These are phyloP conservation scores for Stagonosporopsis cucurbitacearum DNA, from an alignment of 2,329 filamentous ascomycete genomes.

Conservation along the genomic window DNA sequence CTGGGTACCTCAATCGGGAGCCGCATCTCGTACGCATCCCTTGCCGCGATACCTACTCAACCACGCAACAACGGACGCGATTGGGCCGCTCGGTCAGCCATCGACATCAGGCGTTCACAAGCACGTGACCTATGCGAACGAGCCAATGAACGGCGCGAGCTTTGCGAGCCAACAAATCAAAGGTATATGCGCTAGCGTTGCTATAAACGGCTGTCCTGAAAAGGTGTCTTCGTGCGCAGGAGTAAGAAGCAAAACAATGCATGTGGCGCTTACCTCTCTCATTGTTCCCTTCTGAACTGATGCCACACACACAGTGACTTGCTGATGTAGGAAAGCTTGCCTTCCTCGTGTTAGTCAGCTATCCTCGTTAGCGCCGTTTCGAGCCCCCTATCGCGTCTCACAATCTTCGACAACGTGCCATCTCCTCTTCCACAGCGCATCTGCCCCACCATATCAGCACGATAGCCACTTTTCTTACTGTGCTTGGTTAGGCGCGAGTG, in stretches of 20 bases:
- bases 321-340: not conserved
- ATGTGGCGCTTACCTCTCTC: not conserved
- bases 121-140: constrained; percentile 15
- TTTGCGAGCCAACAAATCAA: constrained; percentile 10
- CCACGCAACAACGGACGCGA: not conserved
- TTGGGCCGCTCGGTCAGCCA: constrained; percentile 3
- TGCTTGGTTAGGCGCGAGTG: not conserved
- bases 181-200: not conserved
- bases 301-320: not conserved
- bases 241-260: not conserved
- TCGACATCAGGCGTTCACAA: constrained; percentile 1
- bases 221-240: not conserved
- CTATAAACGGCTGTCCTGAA: constrained; percentile 1
- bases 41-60: not conserved
- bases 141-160: constrained; percentile 2
- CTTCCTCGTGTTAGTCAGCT: not conserved
- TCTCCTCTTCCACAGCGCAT: not conserved
- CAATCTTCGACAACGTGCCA: not conserved
- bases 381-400: not conserved
- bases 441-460: not conserved
- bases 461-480: not conserved
- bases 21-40: not conserved
- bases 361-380: not conserved
- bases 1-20: not conserved
- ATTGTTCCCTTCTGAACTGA: not conserved